Conservation (phyloP, 768 basidiomycete genomes). For the Auriscalpium vulgare region DNA sequence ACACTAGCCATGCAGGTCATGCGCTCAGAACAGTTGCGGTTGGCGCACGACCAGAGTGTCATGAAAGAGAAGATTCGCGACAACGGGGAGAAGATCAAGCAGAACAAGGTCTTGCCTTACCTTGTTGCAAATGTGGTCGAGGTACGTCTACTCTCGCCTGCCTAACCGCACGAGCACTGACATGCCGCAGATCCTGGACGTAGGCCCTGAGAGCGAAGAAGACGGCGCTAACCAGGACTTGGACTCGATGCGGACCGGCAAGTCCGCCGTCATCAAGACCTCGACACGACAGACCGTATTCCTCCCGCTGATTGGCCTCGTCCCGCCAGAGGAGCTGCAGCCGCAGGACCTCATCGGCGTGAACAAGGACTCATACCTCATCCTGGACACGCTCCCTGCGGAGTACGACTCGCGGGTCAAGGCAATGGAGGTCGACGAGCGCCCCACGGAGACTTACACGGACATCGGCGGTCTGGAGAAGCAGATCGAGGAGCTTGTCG, state of each 20-base stretch:
- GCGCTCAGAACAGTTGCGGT: constrained; percentile 85
- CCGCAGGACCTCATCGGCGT: constrained; percentile 96
- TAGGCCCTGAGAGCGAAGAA: constrained; percentile 89
- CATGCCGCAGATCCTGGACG: constrained; percentile 72
- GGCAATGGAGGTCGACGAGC: constrained; percentile 99
- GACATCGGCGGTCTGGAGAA: constrained; percentile 98
- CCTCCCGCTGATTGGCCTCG: constrained; percentile 95
- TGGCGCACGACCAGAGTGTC: constrained; percentile 89
- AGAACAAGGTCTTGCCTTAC: constrained; percentile 98
- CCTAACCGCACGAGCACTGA: not conserved
- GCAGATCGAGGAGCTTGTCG: constrained; percentile 97
- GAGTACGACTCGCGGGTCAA: constrained; percentile 98
- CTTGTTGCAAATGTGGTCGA: constrained; percentile 97
- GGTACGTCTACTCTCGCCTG: constrained; percentile 36
- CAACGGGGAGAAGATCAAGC: constrained; percentile 96
- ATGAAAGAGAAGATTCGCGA: constrained; percentile 99
- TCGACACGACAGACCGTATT: constrained; percentile 98
- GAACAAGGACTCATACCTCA: constrained; percentile 98
- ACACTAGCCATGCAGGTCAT: constrained; percentile 61
- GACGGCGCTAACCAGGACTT: constrained; percentile 94
- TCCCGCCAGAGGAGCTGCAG: constrained; percentile 82
- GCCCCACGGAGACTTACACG: constrained; percentile 94
- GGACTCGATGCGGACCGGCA: constrained; percentile 93
- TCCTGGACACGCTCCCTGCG: constrained; percentile 90
- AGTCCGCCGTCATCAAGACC: constrained; percentile 98